Evolutionary conservation across 176 grass and related monocot species (phyloP).

Genomic region (Cenchrus purpureus): DNA sequence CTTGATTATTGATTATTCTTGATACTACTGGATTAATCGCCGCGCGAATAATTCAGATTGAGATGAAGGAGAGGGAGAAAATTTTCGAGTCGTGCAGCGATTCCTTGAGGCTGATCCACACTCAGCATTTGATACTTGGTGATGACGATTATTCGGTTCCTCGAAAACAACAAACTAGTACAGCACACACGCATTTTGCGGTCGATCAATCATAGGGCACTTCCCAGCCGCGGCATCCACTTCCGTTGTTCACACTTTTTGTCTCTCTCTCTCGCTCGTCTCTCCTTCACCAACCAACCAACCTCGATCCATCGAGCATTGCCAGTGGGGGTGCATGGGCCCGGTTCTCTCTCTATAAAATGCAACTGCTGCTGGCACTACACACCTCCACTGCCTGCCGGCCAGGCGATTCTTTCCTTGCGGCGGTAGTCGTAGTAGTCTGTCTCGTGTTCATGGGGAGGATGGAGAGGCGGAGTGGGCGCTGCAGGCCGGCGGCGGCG

Average conservation of each 20-base stretch:
- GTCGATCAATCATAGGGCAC: neutral
- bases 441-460: neutral
- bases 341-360: constrained; percentile 36
- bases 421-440: neutral
- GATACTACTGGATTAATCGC: no score
- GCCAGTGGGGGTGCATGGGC: neutral
- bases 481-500: neutral
- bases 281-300: neutral
- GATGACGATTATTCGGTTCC: no score
- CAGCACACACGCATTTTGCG: neutral
- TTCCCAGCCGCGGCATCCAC: neutral
- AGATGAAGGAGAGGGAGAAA: no score
- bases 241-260: neutral
- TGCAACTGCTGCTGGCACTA: neutral
- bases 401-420: neutral
- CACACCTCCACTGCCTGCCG: neutral
- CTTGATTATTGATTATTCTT: no score
- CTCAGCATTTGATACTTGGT: no score
- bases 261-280: neutral
- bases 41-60: no score
- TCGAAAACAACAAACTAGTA: neutral
- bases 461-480: neutral
- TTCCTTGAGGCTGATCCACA: no score
- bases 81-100: no score
- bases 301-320: neutral